These are phyloP conservation scores for Rosellinia necatrix DNA, from an alignment of 2,329 filamentous ascomycete genomes.

Conservation along the genomic window DNA sequence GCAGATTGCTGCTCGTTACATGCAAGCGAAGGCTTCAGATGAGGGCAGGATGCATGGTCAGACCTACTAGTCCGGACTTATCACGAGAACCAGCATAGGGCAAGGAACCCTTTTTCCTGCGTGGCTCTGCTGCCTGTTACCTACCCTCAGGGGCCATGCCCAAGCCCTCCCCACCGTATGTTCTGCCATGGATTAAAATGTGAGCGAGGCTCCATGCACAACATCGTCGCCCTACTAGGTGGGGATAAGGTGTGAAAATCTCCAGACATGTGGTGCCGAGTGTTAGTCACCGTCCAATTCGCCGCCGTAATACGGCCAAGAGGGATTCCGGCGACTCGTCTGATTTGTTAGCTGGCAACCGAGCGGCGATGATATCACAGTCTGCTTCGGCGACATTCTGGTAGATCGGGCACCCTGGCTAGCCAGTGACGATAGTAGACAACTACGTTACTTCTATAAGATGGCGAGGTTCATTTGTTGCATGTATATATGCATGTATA, in stretches of 20 bases:
- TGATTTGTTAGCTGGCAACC: constrained; percentile 24
- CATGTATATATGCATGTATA: constrained; percentile 27
- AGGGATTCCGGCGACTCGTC: constrained; percentile 18
- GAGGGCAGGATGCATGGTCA: constrained; percentile 23
- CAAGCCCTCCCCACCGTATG: background rate
- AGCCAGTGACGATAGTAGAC: constrained; percentile 24
- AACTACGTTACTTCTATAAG: constrained; percentile 33
- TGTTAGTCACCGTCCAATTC: constrained; percentile 15
- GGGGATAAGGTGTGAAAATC: constrained; percentile 21
- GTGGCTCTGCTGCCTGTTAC: constrained; percentile 6
- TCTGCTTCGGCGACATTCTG: constrained; percentile 29
- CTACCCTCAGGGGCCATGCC: constrained; percentile 5
- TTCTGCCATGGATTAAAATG: constrained; percentile 13
- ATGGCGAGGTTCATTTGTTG: constrained; percentile 25
- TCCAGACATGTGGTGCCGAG: constrained; percentile 20
- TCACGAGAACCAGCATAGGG: background rate
- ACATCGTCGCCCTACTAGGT: constrained; percentile 32
- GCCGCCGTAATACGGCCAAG: constrained; percentile 24
- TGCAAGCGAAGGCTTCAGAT: constrained; percentile 24
- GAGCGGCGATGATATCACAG: constrained; percentile 34
- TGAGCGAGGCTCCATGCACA: constrained; percentile 35
- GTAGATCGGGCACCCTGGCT: constrained; percentile 29
- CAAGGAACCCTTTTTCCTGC: background rate
- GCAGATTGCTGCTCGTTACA: constrained; percentile 18
- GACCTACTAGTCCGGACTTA: constrained; percentile 13